These are phyloP conservation scores for Xylaria sp. DNA, from an alignment of 2,329 filamentous ascomycete species.

Conservation along the genomic window DNA sequence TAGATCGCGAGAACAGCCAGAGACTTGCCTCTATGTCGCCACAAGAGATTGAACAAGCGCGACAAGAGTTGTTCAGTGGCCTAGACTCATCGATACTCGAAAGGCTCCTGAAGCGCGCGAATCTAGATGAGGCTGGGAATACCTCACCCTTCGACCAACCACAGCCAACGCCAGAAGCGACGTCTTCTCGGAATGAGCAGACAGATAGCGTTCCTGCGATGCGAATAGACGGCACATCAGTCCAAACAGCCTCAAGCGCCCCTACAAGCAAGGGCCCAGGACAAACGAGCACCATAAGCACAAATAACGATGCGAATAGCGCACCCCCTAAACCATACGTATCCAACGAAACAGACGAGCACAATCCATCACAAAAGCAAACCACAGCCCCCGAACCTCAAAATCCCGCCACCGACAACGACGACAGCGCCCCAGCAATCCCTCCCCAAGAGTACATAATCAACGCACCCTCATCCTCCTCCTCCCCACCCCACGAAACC, in stretches of 20 bases:
- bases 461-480: conserved; percentile 5
- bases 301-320: background rate
- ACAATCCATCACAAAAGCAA: background rate
- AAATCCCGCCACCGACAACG: conserved; percentile 38
- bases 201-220: conserved; percentile 39
- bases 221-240: conserved; percentile 43
- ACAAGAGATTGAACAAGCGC: conserved; percentile 83
- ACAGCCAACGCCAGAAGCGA: conserved; percentile 29
- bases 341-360: conserved; percentile 29
- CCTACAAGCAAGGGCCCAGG: background rate
- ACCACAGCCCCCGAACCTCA: conserved; percentile 43
- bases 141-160: conserved; percentile 58
- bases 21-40: conserved; percentile 81
- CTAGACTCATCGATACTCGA: conserved; percentile 82
- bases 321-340: conserved; percentile 38
- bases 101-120: conserved; percentile 79
- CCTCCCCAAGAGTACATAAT: conserved; percentile 40
- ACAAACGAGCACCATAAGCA: background rate
- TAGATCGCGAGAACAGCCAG: conserved; percentile 84
- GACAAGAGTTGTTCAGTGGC: conserved; percentile 80
- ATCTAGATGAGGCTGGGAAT: conserved; percentile 71
- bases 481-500: conserved; percentile 44
- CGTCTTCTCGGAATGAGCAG: conserved; percentile 18
- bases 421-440: conserved; percentile 33
- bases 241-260: conserved; percentile 15